These are phyloP conservation scores for Claviceps sp. DNA, from an alignment of 2,329 filamentous ascomycete genomes.

Conservation along the genomic window DNA sequence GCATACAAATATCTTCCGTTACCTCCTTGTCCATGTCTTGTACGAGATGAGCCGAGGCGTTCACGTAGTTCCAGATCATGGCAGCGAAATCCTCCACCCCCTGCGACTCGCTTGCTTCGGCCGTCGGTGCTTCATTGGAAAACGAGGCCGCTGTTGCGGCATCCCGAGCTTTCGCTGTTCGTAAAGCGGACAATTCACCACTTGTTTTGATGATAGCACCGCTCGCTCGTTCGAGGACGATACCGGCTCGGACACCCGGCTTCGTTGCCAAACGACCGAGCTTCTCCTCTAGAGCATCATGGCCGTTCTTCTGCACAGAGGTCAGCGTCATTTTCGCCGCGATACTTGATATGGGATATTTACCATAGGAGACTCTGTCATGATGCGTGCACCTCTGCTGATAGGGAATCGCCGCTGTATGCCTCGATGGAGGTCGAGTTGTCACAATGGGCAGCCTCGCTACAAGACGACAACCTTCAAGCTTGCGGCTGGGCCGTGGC, in stretches of 20 bases:
- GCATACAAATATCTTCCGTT: slow-evolving; percentile 7
- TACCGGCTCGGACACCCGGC: slow-evolving; percentile 63
- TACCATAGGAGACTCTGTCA: slow-evolving; percentile 8
- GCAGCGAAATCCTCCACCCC: slow-evolving; percentile 60
- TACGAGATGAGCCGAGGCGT: slow-evolving; percentile 54
- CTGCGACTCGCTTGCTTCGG: slow-evolving; percentile 36
- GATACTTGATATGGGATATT: not conserved
- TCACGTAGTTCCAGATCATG: slow-evolving; percentile 65
- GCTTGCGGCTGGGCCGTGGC: not conserved
- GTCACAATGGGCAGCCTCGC: not conserved
- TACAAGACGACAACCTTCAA: not conserved
- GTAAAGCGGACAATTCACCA: slow-evolving; percentile 50
- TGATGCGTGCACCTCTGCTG: not conserved
- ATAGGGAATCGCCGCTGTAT: not conserved
- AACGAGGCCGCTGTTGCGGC: slow-evolving; percentile 28
- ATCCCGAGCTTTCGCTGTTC: slow-evolving; percentile 23
- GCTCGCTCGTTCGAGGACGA: slow-evolving; percentile 58
- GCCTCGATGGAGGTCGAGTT: not conserved
- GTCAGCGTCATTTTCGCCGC: not conserved
- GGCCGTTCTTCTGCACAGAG: slow-evolving; percentile 26
- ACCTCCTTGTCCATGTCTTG: slow-evolving; percentile 60
- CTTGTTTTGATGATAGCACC: slow-evolving; percentile 65
- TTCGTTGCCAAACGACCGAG: slow-evolving; percentile 63
- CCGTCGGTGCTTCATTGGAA: slow-evolving; percentile 28
- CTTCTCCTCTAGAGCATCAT: slow-evolving; percentile 50